Evolutionary conservation across 2,329 filamentous ascomycete genomes (phyloP).

Genomic region (Cercospora sp.): DNA sequence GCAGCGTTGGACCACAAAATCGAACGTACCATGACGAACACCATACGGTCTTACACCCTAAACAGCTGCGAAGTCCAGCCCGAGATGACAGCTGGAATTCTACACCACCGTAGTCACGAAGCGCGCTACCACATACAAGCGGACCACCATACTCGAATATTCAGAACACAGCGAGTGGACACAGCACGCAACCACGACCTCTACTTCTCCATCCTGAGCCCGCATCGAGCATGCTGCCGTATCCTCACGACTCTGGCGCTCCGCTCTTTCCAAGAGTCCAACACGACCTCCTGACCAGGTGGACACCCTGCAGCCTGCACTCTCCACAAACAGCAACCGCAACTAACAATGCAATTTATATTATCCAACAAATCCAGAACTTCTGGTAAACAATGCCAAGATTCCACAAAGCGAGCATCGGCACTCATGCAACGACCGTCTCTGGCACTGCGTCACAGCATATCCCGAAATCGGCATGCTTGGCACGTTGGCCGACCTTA

Average conservation of each 20-base stretch:
- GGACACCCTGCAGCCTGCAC: neutral
- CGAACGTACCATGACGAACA: neutral
- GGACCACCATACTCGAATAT: neutral
- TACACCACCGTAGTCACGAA: neutral
- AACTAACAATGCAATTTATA: neutral
- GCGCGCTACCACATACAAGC: neutral
- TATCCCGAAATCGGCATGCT: neutral
- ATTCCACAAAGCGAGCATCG: neutral
- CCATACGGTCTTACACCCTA: neutral
- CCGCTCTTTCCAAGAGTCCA: neutral
- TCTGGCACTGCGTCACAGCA: neutral
- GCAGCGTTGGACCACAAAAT: neutral
- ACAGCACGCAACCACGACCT: neutral
- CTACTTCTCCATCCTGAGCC: neutral
- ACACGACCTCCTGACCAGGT: neutral
- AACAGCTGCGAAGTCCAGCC: neutral
- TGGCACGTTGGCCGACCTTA: neutral
- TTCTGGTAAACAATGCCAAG: neutral
- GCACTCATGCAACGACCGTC: neutral
- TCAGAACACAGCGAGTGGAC: neutral
- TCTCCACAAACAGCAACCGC: neutral
- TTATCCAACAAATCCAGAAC: neutral
- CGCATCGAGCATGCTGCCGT: neutral
- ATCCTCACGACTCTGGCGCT: neutral
- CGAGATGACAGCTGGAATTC: neutral